Evolutionary conservation across 2,329 filamentous ascomycete genomes (phyloP).

Genomic region (Fusarium papillatum): DNA sequence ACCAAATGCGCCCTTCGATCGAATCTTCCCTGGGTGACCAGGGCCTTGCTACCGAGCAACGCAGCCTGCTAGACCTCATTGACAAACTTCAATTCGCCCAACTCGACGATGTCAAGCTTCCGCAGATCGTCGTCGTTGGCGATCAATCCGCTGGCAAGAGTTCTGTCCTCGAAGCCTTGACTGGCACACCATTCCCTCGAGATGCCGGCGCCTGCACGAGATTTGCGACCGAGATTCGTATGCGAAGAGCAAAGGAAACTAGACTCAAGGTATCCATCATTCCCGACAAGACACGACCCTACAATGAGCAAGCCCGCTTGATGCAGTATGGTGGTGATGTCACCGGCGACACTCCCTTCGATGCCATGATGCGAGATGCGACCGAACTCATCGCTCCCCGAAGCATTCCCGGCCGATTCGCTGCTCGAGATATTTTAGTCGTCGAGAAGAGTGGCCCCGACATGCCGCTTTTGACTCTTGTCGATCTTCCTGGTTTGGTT

Average conservation of each 20-base stretch:
- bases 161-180: conserved; percentile 74
- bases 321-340: conserved; percentile 63
- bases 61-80: conserved; percentile 69
- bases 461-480: conserved; percentile 71
- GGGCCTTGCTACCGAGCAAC: conserved; percentile 67
- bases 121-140: conserved; percentile 74
- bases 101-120: conserved; percentile 66
- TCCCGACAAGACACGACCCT: conserved; percentile 62
- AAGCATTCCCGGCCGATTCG: conserved; percentile 64
- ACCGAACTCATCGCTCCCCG: conserved; percentile 64
- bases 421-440: conserved; percentile 66
- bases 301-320: conserved; percentile 61
- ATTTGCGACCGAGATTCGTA: conserved; percentile 71
- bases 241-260: conserved; percentile 61
- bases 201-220: conserved; percentile 73
- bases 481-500: conserved; percentile 73
- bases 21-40: conserved; percentile 63
- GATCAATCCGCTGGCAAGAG: conserved; percentile 76
- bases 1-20: conserved; percentile 56
- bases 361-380: conserved; percentile 64
- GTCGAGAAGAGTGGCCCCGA: conserved; percentile 72
- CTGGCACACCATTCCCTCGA: conserved; percentile 71
- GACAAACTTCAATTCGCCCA: conserved; percentile 67
- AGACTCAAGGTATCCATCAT: conserved; percentile 67
- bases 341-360: conserved; percentile 59